Evolutionary conservation across 352 stramenopile genomes (phyloP).

Genomic region (Pythium folliculosum): DNA sequence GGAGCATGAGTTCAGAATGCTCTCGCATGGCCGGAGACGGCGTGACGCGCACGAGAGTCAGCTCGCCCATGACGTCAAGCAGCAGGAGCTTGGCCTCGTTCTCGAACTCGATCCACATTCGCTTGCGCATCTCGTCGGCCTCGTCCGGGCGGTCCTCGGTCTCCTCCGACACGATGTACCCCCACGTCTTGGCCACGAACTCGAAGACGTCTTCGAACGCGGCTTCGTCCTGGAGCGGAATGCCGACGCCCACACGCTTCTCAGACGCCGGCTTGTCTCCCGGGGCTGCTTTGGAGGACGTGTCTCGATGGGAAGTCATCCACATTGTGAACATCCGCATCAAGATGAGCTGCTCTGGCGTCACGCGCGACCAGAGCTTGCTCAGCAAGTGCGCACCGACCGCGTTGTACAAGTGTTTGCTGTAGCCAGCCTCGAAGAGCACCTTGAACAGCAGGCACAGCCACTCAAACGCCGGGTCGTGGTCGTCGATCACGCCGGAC

Average conservation of each 20-base stretch:
- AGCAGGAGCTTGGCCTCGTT: conserved; percentile 78
- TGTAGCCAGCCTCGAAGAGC: conserved; percentile 50
- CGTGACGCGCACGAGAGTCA: conserved; percentile 35
- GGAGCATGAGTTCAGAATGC: conserved; percentile 7
- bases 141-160: conserved; percentile 65
- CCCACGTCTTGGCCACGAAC: conserved; percentile 61
- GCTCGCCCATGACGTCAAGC: conserved; percentile 65
- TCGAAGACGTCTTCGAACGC: conserved; percentile 37
- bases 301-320: conserved; percentile 34
- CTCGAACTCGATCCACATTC: conserved; percentile 76
- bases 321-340: conserved; percentile 77
- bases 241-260: not conserved
- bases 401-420: conserved; percentile 67
- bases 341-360: conserved; percentile 78
- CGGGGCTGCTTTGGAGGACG: not conserved
- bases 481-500: conserved; percentile 26
- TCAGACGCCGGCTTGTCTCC: no score
- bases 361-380: conserved; percentile 78
- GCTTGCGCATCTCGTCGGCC: conserved; percentile 56
- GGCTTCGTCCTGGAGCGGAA: conserved; percentile 9
- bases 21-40: conserved; percentile 1
- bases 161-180: conserved; percentile 40
- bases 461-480: conserved; percentile 81
- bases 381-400: conserved; percentile 77
- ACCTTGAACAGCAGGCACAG: conserved; percentile 66